Conservation (phyloP, 345 rosid genomes). For the Sisymbrium altissimum region DNA sequence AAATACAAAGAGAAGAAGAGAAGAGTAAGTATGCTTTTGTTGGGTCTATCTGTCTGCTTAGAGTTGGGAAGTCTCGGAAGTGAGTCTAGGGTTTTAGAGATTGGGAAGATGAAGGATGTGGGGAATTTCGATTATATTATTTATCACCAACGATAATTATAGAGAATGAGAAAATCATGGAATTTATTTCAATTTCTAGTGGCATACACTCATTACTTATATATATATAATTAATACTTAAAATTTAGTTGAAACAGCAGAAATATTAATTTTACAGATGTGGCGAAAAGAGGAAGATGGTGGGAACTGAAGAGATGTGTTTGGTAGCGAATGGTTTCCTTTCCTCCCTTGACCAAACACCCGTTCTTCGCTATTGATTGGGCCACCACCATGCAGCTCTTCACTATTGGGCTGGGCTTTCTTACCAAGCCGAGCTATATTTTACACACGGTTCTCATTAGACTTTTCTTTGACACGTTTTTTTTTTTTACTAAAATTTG, state of each 20-base stretch:
- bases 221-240: background rate
- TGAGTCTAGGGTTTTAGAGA: slow-evolving; percentile 43
- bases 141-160: background rate
- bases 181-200: slow-evolving; percentile 16
- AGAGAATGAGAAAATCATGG: background rate
- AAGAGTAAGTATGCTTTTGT: slow-evolving; percentile 2
- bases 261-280: slow-evolving; percentile 15
- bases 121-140: slow-evolving; percentile 11
- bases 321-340: slow-evolving; percentile 22
- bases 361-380: background rate
- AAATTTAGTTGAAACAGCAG: background rate
- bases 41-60: background rate
- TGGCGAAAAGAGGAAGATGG: slow-evolving; percentile 30
- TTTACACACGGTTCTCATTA: too few species aligned
- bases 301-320: slow-evolving; percentile 8
- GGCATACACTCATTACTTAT: slow-evolving; percentile 2
- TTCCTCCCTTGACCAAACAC: background rate
- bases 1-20: background rate
- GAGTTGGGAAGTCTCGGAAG: background rate
- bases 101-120: slow-evolving; percentile 21
- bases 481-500: background rate
- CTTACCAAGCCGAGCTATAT: too few species aligned
- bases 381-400: too few species aligned
- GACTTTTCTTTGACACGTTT: too few species aligned
- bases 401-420: too few species aligned